These are phyloP conservation scores for Neltuma alba DNA, from an alignment of 306 rosid species.

Conservation along the genomic window DNA sequence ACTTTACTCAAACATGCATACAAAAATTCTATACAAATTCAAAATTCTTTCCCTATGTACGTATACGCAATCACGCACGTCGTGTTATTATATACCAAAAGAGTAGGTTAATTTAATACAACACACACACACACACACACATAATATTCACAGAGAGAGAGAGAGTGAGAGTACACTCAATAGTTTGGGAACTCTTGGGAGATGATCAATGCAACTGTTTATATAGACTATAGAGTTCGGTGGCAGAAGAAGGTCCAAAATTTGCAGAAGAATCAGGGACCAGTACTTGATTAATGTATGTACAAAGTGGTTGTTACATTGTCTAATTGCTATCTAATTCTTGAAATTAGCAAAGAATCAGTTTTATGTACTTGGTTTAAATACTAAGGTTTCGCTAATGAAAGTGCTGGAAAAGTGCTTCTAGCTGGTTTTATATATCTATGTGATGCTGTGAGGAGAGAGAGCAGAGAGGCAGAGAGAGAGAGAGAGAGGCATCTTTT, in stretches of 20 bases:
- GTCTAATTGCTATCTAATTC: background rate
- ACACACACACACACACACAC: background rate
- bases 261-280: background rate
- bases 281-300: background rate
- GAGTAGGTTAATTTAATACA: background rate
- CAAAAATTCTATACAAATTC: too few relatives aligned
- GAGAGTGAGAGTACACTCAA: too few relatives aligned
- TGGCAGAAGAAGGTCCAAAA: background rate
- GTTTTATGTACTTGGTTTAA: background rate
- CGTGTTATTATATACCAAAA: too few relatives aligned
- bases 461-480: too few relatives aligned
- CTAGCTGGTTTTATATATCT: background rate
- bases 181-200: background rate
- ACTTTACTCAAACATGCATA: too few relatives aligned
- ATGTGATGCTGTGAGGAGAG: background rate
- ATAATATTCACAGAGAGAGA: too few relatives aligned
- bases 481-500: background rate
- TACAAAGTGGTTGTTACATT: background rate
- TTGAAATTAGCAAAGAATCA: background rate
- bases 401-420: background rate
- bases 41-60: too few relatives aligned
- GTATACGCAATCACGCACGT: too few relatives aligned
- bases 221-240: background rate
- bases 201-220: background rate
- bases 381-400: too few relatives aligned